A percentile compares a stretch with the other conserved stretches of the same genome.
phyloP scores from a whole-genome alignment of 2,329 filamentous ascomycete species.

The Fusarium hainanense region DNA sequence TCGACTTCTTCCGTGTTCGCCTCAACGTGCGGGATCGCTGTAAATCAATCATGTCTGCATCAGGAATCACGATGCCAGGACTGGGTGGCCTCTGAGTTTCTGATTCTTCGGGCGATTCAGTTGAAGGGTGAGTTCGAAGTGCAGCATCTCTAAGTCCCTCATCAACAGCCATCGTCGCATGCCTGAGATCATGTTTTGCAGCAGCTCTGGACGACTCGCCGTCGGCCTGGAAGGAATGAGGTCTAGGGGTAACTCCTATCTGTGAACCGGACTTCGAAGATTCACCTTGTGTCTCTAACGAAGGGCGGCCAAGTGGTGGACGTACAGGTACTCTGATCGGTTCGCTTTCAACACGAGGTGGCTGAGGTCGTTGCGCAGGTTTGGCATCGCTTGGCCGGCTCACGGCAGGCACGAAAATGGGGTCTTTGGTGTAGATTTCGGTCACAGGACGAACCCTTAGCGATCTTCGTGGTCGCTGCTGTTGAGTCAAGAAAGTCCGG shows the following conservation, averaged over 20 bases:
- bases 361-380: conserved; percentile 23
- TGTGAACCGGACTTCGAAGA: conserved; percentile 15
- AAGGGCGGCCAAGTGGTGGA: conserved; percentile 17
- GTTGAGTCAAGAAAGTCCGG: conserved; percentile 41
- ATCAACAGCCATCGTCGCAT: conserved; percentile 21
- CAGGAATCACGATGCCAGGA: conserved; percentile 60
- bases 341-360: conserved; percentile 23
- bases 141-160: conserved; percentile 32
- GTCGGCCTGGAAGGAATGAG: conserved; percentile 33
- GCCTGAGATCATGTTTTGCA: conserved; percentile 29
- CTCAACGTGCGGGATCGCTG: conserved; percentile 58
- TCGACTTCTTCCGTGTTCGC: conserved; percentile 58
- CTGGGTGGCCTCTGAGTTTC: conserved; percentile 52
- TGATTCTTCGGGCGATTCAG: conserved; percentile 13
- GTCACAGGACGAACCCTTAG: conserved; percentile 39
- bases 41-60: conserved; percentile 52
- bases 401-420: conserved; percentile 40
- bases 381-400: conserved; percentile 32
- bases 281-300: conserved; percentile 22
- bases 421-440: conserved; percentile 43
- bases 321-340: conserved; percentile 18
- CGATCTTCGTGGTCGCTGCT: conserved; percentile 36
- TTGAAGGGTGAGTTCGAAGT: conserved; percentile 13
- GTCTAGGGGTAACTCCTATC: conserved; percentile 4
- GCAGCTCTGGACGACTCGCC: conserved; percentile 26